phyloP scores from a whole-genome alignment of 2,329 filamentous ascomycete genomes.

The Tolypocladium pustulatum region DNA sequence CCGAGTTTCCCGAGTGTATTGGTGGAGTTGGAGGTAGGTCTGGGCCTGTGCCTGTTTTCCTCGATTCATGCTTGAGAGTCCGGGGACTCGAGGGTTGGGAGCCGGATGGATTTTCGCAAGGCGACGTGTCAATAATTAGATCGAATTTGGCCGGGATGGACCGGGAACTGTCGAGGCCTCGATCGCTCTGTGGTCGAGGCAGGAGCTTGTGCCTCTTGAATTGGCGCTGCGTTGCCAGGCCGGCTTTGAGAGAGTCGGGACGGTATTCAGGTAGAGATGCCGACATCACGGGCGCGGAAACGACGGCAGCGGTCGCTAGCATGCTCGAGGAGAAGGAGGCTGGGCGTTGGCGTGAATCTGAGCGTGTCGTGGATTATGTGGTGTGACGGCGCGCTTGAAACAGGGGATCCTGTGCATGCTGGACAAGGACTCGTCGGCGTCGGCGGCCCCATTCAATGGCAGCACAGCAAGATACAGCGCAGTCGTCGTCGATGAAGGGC shows the following conservation, averaged over 20 bases:
- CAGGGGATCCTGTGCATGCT: conserved; percentile 10
- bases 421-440: conserved; percentile 3
- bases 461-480: background rate
- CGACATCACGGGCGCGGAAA: conserved; percentile 21
- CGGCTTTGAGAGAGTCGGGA: conserved; percentile 14
- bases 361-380: conserved; percentile 3
- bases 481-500: background rate
- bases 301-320: conserved; percentile 12
- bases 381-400: conserved; percentile 9
- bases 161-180: conserved; percentile 13
- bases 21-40: conserved; percentile 54
- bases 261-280: conserved; percentile 17
- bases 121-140: conserved; percentile 17
- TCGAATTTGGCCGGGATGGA: conserved; percentile 11
- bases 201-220: conserved; percentile 37
- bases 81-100: conserved; percentile 27
- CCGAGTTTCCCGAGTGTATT: conserved; percentile 46
- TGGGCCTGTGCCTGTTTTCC: conserved; percentile 32
- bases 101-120: conserved; percentile 11
- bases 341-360: background rate
- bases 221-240: conserved; percentile 21
- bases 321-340: conserved; percentile 9
- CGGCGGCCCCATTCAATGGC: conserved; percentile 9
- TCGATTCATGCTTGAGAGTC: conserved; percentile 29
- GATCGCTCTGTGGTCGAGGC: conserved; percentile 22